These are phyloP conservation scores for Ophiostoma ulmi DNA, from an alignment of 2,329 filamentous ascomycete species.

Conservation along the genomic window DNA sequence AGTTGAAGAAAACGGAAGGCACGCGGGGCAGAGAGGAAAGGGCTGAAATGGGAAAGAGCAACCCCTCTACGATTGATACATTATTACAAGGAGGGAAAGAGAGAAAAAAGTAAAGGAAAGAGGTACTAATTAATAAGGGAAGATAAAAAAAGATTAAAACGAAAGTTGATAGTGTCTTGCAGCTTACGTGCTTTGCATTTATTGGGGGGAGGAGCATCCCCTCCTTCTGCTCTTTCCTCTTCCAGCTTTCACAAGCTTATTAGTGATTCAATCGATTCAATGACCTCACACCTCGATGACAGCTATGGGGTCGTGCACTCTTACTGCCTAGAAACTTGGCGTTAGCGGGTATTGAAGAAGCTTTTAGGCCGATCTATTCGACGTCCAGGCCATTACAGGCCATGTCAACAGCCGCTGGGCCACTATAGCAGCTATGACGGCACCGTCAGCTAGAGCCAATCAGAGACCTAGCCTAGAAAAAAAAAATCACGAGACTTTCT, in stretches of 20 bases:
- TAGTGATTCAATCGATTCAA: slow-evolving; percentile 13
- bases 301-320: neutral
- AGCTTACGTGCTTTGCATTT: slow-evolving; percentile 2
- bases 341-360: neutral
- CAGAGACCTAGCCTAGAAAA: neutral
- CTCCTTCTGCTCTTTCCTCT: slow-evolving; percentile 3
- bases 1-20: neutral
- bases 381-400: neutral
- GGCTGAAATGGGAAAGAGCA: neutral
- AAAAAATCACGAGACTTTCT: neutral
- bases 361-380: neutral
- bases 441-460: neutral
- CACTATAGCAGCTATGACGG: neutral
- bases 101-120: slow-evolving; percentile 8
- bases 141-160: neutral
- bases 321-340: slow-evolving; percentile 1
- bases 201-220: slow-evolving; percentile 19
- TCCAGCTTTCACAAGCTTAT: neutral
- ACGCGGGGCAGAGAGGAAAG: neutral
- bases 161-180: neutral
- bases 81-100: neutral
- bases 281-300: slow-evolving; percentile 19
- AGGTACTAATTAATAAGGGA: neutral
- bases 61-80: neutral
- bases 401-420: neutral